Evolutionary conservation across 2,329 filamentous ascomycete genomes (phyloP).

Genomic region (Diaporthe australafricana): DNA sequence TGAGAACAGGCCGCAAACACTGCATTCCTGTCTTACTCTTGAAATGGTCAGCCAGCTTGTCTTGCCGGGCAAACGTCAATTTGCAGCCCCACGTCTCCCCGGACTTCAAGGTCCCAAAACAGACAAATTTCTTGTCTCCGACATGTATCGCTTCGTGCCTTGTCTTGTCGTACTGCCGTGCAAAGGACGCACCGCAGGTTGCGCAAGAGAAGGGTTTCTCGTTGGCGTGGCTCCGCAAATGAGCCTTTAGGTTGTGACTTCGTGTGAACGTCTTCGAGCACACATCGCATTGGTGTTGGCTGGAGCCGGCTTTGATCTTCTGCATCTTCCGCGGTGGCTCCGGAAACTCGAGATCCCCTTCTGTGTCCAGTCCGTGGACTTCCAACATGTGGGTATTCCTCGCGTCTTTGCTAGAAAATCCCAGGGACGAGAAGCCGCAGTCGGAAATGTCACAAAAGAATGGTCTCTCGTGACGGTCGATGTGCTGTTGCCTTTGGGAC

Average conservation of each 20-base stretch:
- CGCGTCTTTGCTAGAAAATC: constrained; percentile 48
- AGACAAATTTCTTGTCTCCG: constrained; percentile 39
- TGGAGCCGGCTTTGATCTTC: constrained; percentile 9
- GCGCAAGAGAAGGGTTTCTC: constrained; percentile 39
- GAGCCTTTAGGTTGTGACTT: constrained; percentile 39
- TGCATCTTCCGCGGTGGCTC: constrained; percentile 35
- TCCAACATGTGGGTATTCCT: constrained; percentile 47
- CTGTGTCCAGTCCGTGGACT: constrained; percentile 39
- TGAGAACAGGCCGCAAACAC: constrained; percentile 35
- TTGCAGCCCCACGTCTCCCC: constrained; percentile 42
- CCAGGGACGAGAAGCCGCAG: constrained; percentile 47
- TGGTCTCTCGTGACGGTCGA: constrained; percentile 49
- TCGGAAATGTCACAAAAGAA: constrained; percentile 48
- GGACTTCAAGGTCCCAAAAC: constrained; percentile 39
- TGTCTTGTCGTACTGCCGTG: constrained; percentile 37
- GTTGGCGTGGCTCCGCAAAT: constrained; percentile 39
- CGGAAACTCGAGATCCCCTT: constrained; percentile 38
- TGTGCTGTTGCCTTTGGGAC: constrained; percentile 47
- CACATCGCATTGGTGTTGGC: constrained; percentile 35
- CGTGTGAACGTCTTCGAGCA: constrained; percentile 41
- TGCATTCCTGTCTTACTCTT: constrained; percentile 38
- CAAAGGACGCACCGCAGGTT: constrained; percentile 38
- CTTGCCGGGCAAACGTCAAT: constrained; percentile 38
- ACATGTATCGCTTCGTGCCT: constrained; percentile 40
- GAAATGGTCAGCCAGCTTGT: constrained; percentile 41